Evolutionary conservation across 2,329 filamentous ascomycete species (phyloP).

Genomic region (Epichloe brachyelytri): DNA sequence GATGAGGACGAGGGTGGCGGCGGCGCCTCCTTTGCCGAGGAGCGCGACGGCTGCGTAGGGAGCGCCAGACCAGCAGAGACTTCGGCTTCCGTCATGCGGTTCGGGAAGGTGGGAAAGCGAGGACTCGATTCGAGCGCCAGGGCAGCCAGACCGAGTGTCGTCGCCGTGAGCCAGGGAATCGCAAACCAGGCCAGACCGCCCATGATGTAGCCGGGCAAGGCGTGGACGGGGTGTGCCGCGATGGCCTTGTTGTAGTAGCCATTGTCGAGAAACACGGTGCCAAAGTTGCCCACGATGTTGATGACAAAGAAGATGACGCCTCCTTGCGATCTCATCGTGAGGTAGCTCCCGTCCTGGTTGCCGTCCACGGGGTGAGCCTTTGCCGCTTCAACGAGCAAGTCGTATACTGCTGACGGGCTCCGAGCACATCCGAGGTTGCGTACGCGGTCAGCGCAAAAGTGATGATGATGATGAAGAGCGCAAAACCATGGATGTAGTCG

Average conservation of each 20-base stretch:
- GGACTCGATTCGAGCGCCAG: conserved; percentile 66
- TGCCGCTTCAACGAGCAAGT: conserved; percentile 58
- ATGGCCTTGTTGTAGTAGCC: conserved; percentile 93
- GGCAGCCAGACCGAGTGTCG: conserved; percentile 74
- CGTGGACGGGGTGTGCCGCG: conserved; percentile 71
- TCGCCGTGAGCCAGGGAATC: conserved; percentile 81
- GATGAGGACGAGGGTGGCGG: conserved; percentile 64
- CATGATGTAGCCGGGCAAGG: conserved; percentile 77
- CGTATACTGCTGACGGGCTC: conserved; percentile 65
- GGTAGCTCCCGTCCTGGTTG: conserved; percentile 68
- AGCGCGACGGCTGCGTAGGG: conserved; percentile 72
- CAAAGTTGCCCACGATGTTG: conserved; percentile 74
- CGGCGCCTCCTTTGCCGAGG: conserved; percentile 68
- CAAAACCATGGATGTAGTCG: conserved; percentile 77
- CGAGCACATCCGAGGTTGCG: conserved; percentile 56
- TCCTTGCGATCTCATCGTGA: conserved; percentile 63
- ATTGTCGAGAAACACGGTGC: conserved; percentile 75
- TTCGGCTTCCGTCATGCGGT: conserved; percentile 59
- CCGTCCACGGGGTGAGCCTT: conserved; percentile 61
- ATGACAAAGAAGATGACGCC: conserved; percentile 87
- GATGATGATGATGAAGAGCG: conserved; percentile 73
- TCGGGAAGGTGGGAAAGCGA: conserved; percentile 57
- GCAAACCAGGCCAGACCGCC: conserved; percentile 86
- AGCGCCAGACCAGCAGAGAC: conserved; percentile 75
- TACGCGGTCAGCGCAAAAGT: conserved; percentile 76